Evolutionary conservation across 306 rosid species (phyloP), one percentile per base, ranked within the genome.

Genomic region (Canavalia gladiata): DNA sequence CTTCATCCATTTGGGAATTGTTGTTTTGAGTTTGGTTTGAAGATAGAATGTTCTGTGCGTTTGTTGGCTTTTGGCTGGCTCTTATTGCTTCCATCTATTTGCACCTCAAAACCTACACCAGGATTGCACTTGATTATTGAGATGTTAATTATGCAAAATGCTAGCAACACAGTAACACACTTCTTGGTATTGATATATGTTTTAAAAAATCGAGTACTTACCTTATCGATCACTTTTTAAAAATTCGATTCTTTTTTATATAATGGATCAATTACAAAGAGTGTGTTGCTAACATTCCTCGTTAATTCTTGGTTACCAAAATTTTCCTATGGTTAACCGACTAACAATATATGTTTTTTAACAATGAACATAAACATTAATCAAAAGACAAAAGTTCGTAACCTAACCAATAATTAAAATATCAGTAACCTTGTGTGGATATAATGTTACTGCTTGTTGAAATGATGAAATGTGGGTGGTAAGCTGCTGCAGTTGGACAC

Each of bases 1-100:
- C n/a, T 51, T 64, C 47, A 41, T 35, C 13, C 49, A 73, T 18
- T 68, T 8, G 34, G 33, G 33, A 42, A 66, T n/a, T 62, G 8
- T 34, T 56, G 30, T 81, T 80, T 63, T 46, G 10, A 28, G 42
- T 30, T 8, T 64, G 54, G 59, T 59, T 83, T 64, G 64, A 35
- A 65, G 67, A 46, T 63, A 59, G 35, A 25, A 6, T 25, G n/a
- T 39, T 6, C 1, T 29, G 43, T 52, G 39, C 2, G 49, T 42
- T 34, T 68, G 8, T 59, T 10, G 12, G 50, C 9, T 79, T 60
- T 28, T 5, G 57, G 70, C 50, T 82, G 63, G 65, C 57, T 35
- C 12, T 11, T 72, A 35, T 31, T 68, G 82, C 81, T 68, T 4
- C 84, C 72, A 77, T 47, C 37, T 87, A 57, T 74, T 81, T 12